Evolutionary conservation across 139 green algal species (phyloP).

Genomic region (Chlorella vulgaris): DNA sequence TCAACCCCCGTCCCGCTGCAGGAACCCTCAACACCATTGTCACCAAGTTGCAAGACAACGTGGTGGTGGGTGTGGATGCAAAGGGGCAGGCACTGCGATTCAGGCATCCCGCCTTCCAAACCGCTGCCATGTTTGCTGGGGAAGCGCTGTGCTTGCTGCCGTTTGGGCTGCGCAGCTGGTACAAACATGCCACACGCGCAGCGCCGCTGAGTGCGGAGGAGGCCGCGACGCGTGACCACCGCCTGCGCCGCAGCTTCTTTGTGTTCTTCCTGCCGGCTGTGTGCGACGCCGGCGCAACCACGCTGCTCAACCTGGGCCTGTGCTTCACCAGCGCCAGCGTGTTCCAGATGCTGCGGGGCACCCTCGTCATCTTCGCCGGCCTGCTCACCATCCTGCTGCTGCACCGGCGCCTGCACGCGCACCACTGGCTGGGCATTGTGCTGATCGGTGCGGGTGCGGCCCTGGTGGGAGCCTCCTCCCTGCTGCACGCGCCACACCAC

Average conservation of each 20-base stretch:
- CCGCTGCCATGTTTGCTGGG: constrained; percentile 79
- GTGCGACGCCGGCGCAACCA: constrained; percentile 81
- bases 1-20: neutral
- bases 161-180: constrained; percentile 61
- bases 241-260: constrained; percentile 18
- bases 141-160: constrained; percentile 82
- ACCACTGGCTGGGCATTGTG: constrained; percentile 86
- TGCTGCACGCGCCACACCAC: constrained; percentile 44
- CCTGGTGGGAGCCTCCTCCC: constrained; percentile 79
- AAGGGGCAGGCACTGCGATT: constrained; percentile 64
- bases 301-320: constrained; percentile 85
- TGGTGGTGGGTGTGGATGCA: constrained; percentile 49
- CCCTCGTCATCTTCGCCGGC: constrained; percentile 85
- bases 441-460: constrained; percentile 82
- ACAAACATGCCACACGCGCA: neutral
- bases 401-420: constrained; percentile 67
- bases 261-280: constrained; percentile 75
- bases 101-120: constrained; percentile 79
- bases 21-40: constrained; percentile 86
- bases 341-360: constrained; percentile 92
- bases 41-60: constrained; percentile 84
- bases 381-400: constrained; percentile 82
- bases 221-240: neutral
- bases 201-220: constrained; percentile 5
- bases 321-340: constrained; percentile 83